Conservation (phyloP, 2,329 filamentous ascomycete species). For the Fusarium pseudocircinatum region DNA sequence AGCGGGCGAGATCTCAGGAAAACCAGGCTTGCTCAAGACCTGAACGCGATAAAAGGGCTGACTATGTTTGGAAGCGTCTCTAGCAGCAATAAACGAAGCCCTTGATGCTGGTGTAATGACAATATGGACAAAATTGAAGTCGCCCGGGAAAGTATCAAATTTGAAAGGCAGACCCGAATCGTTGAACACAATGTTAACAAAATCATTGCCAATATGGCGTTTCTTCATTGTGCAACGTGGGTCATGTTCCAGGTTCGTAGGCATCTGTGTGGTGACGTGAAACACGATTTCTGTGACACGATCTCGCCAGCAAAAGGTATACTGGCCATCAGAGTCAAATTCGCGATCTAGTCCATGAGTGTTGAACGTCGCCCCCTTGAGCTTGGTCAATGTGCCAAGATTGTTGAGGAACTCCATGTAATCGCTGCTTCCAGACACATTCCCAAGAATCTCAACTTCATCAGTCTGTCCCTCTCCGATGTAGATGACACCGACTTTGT, state of each 20-base stretch:
- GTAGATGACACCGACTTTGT: slow-evolving; percentile 96
- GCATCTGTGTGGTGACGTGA: slow-evolving; percentile 98
- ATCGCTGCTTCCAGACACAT: slow-evolving; percentile 85
- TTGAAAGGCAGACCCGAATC: slow-evolving; percentile 89
- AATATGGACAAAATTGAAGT: slow-evolving; percentile 98
- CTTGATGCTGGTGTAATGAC: slow-evolving; percentile 90
- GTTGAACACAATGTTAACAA: slow-evolving; percentile 98
- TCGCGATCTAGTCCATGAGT: slow-evolving; percentile 88
- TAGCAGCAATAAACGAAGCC: slow-evolving; percentile 76
- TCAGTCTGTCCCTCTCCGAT: slow-evolving; percentile 86
- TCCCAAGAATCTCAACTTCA: slow-evolving; percentile 86
- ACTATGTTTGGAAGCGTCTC: slow-evolving; percentile 53
- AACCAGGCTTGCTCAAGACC: slow-evolving; percentile 86
- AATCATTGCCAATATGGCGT: slow-evolving; percentile 95
- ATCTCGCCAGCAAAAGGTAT: slow-evolving; percentile 94
- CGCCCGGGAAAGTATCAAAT: slow-evolving; percentile 91
- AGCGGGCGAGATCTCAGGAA: slow-evolving; percentile 91
- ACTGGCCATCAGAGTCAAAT: slow-evolving; percentile 82
- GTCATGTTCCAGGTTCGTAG: slow-evolving; percentile 81
- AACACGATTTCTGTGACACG: slow-evolving; percentile 95
- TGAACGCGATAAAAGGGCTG: slow-evolving; percentile 85
- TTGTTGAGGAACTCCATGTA: slow-evolving; percentile 87
- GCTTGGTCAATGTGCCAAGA: slow-evolving; percentile 81
- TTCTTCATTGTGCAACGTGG: slow-evolving; percentile 86
- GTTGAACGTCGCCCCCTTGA: slow-evolving; percentile 89